Base-by-base conservation (phyloP, 306 rosid genomes). In the Luffa aegyptiaca region DNA sequence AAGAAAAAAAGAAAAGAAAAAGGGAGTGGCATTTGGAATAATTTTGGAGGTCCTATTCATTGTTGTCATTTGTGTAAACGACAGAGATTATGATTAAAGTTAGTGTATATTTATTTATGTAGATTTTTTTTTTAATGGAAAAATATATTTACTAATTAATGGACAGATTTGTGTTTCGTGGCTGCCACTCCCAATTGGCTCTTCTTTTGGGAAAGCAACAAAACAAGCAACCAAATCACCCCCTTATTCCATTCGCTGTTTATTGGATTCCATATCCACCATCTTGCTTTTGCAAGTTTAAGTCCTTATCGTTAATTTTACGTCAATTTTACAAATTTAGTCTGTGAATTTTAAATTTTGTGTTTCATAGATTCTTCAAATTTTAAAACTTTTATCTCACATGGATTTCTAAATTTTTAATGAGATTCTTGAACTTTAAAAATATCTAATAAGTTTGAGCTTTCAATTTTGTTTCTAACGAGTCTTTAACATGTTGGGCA, bases 121-220 rank as follows among this genome's bases (percentile, higher is more conserved):
- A 42, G 0, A 0, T 42, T 42, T 42, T n/a, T 56, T 56, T 2
- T 5, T 56, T n/a, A n/a, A 3, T 55, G 26, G 1, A 55, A 55
- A 53, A 53, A 51, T 48, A 14, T 51, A 51, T 66, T 42, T 78
- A 53, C 78, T 51, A 76, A 86, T 26, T 33, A 62, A 26, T 3
- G 13, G 42, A 63, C 6, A 35, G 86, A 86, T 89, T 85, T 63
- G 17, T 82, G 93, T 86, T 84, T 82, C 85, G 64, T 84, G 89
- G 92, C 86, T 85, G 93, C 88, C 90, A 84, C 35, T 58, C 11
- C 9, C 39, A 62, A 5, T n/a, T 87, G 91, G 89, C 89, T 85
- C 90, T 82, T 14, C 92, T 86, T 87, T 91, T 85, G 82, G 88
- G 79, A 93, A 91, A 88, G 88, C 18, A 45, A 70, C 49, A 21